Base-by-base conservation (phyloP, 177 flowering plant species). In the Vitis hybrid region DNA sequence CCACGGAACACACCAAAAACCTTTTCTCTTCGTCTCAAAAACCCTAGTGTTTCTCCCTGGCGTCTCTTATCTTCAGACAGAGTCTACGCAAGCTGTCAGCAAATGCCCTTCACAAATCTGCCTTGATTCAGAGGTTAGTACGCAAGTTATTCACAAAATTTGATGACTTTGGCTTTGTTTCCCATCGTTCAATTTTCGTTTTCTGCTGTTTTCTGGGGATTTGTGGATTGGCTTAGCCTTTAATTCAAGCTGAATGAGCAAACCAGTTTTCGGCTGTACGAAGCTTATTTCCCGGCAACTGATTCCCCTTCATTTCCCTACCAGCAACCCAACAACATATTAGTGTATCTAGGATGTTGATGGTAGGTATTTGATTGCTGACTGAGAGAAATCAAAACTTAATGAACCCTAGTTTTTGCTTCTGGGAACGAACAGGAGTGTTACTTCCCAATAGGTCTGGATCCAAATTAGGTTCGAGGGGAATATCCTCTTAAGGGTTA, bases 241-340 rank as follows among this genome's bases (percentile, higher is more conserved):
- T 39, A 39, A 5, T 3, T 39, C 7, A 7, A 39, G 19, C 23
- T 56, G 50, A 48, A 45, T 57, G 3, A 39, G 34, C 11, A 26
- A 18, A 63, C 50, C 62, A 68, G 12, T 56, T 65, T 65, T 74
- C 30, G 65, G 51, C 62, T 74, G 69, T 61, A 54, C 70, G 60
- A 56, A 55, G 64, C 64, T 54, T 45, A 54, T 18, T 56, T 51
- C 50, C 4, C 1, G 54, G 13, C 21, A 13, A 12, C 13, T 32
- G 10, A 66, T 50, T 3, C 51, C 61, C 13, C 49, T n/a, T 4
- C 3, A 21, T 57, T 58, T 49, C 23, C 51, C 60, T 9, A 49
- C n/a, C 21, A n/a, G 11, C 50, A 60, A 50, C n/a, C 50, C 51
- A 69, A 26, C 48, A 59, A 69, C 61, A 13, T 11, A 14, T 14